Evolutionary conservation across 106 monocot genomes (phyloP).

Genomic region (Dioscorea alata): DNA sequence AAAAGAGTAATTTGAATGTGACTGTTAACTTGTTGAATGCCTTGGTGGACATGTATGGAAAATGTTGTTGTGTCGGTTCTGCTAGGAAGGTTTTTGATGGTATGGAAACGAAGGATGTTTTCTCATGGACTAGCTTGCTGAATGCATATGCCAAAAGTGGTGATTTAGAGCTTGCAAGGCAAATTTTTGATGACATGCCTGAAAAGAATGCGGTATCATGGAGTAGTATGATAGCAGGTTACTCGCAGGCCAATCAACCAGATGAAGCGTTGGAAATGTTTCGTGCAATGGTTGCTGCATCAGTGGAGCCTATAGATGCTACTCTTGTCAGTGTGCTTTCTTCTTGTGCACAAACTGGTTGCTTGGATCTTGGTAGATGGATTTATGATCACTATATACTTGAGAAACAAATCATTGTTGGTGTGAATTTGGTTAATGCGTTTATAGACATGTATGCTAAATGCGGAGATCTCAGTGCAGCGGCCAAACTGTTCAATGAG

Average conservation of each 20-base stretch:
- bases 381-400: conserved; percentile 34
- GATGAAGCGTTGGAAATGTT: conserved; percentile 46
- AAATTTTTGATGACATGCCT: conserved; percentile 52
- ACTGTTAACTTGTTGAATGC: conserved; percentile 47
- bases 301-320: conserved; percentile 52
- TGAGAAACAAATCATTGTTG: conserved; percentile 22
- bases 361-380: conserved; percentile 52
- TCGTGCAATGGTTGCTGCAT: conserved; percentile 31
- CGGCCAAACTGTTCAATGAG: conserved; percentile 38
- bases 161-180: conserved; percentile 29
- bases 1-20: conserved; percentile 8
- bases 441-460: conserved; percentile 78
- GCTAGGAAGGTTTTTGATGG: conserved; percentile 50
- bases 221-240: conserved; percentile 67
- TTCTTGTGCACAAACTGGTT: conserved; percentile 47
- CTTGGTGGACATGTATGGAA: conserved; percentile 68
- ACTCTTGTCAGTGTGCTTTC: conserved; percentile 63
- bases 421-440: conserved; percentile 46
- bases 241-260: conserved; percentile 40
- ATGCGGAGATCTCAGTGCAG: conserved; percentile 47
- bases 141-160: conserved; percentile 50
- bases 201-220: conserved; percentile 56
- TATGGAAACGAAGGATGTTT: conserved; percentile 47
- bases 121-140: conserved; percentile 70
- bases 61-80: conserved; percentile 42